phyloP scores from a whole-genome alignment of 2,329 filamentous ascomycete species.

The Grosmannia clavigera region DNA sequence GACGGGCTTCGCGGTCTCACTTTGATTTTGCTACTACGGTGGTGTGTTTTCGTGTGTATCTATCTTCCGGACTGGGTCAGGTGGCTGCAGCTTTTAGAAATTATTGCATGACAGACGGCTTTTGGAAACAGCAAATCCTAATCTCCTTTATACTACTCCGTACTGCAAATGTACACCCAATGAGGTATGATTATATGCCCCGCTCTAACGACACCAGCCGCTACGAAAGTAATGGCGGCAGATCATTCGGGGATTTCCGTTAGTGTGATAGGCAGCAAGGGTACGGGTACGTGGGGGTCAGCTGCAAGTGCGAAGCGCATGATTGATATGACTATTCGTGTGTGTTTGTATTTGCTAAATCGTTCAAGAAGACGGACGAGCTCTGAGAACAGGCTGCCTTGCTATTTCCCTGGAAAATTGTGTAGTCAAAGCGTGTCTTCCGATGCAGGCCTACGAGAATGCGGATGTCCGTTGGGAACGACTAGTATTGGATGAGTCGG shows the following conservation, averaged over 20 bases:
- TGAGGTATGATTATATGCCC: background rate
- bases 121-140: background rate
- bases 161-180: background rate
- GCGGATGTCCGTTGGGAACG: background rate
- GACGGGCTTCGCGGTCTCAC: background rate
- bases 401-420: background rate
- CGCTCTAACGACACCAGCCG: background rate
- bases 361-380: background rate
- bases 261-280: background rate
- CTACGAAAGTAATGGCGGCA: background rate
- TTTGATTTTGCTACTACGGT: background rate
- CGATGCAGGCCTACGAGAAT: background rate
- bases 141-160: background rate
- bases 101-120: background rate
- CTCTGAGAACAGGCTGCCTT: background rate
- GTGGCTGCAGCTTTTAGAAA: background rate
- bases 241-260: background rate
- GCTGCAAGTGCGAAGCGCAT: background rate
- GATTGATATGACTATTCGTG: background rate
- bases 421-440: background rate
- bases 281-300: background rate
- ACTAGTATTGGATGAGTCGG: slow-evolving; percentile 10
- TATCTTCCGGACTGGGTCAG: background rate
- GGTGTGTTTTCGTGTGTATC: background rate
- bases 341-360: background rate